Percentiles rank a stretch among this genome's conserved stretches.
These are phyloP conservation scores for Fusarium sp. DNA, from an alignment of 2,329 filamentous ascomycete species.

Conservation along the genomic window DNA sequence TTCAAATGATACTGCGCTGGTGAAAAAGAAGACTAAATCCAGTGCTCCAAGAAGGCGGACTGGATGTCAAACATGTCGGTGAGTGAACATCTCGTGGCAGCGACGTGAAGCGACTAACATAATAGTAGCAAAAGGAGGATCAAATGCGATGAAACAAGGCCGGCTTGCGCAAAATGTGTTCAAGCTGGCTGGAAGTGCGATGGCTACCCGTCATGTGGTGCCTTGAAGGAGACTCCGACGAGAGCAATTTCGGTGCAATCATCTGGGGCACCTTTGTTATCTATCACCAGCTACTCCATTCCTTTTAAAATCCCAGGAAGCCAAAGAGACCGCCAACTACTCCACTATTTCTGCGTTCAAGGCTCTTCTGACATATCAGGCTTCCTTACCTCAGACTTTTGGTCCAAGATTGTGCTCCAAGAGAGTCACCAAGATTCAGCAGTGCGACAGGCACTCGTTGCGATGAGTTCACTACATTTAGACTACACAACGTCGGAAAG, in stretches of 20 bases:
- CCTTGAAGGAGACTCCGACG: no score
- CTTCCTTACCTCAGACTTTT: slow-evolving; percentile 10
- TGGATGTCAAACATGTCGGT: slow-evolving; percentile 25
- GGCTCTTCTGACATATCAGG: slow-evolving; percentile 12
- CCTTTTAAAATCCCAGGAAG: slow-evolving; percentile 17
- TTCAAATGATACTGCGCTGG: not conserved
- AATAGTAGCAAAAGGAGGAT: slow-evolving; percentile 8
- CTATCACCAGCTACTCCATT: slow-evolving; percentile 10
- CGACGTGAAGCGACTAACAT: not conserved
- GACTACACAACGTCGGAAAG: not conserved
- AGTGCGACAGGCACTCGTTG: slow-evolving; percentile 14
- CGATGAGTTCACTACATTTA: slow-evolving; percentile 19
- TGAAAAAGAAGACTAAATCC: not conserved
- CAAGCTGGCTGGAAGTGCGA: slow-evolving; percentile 17
- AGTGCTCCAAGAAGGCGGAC: slow-evolving; percentile 11
- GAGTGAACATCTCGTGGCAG: fast-evolving
- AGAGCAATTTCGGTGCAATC: no score
- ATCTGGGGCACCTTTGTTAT: no score
- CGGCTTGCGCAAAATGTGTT: slow-evolving; percentile 3
- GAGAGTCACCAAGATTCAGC: slow-evolving; percentile 11
- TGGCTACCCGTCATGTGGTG: not conserved
- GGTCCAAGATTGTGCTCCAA: slow-evolving; percentile 7
- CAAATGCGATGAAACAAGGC: slow-evolving; percentile 12
- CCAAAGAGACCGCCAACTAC: slow-evolving; percentile 5
- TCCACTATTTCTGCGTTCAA: slow-evolving; percentile 25